phyloP scores from a whole-genome alignment of 1,284 basidiomycete genomes.

The Ceratobasidium sp. region DNA sequence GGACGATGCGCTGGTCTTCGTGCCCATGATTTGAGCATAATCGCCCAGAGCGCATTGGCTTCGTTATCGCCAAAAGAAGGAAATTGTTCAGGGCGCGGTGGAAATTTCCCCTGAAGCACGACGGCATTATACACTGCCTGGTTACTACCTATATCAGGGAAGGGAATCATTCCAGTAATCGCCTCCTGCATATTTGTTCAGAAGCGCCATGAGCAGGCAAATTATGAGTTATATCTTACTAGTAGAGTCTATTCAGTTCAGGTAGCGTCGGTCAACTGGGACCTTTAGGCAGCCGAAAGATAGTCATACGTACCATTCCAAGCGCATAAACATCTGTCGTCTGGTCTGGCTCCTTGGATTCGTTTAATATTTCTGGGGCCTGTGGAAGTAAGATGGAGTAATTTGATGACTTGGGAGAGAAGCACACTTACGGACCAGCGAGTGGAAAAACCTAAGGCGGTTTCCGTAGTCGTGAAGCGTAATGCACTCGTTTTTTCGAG shows the following conservation, averaged over 20 bases:
- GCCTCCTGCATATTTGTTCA: not conserved
- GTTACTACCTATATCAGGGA: not conserved
- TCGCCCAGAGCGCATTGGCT: not conserved
- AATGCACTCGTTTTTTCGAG: not conserved
- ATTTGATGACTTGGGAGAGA: too few species aligned
- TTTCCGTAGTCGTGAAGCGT: not conserved
- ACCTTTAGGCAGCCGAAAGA: not conserved
- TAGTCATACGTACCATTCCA: slow-evolving; percentile 12
- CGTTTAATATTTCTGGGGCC: too few species aligned
- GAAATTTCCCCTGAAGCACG: not conserved
- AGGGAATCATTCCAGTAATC: not conserved
- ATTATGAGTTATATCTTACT: not conserved
- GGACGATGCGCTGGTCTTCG: not conserved
- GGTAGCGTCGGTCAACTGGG: not conserved
- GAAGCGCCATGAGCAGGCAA: too few species aligned
- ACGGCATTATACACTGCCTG: not conserved
- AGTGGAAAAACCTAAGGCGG: not conserved
- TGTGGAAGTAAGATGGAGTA: too few species aligned
- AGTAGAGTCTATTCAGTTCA: not conserved
- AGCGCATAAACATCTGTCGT: slow-evolving; percentile 21
- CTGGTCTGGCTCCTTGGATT: too few species aligned
- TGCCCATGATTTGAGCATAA: not conserved
- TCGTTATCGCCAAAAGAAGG: not conserved
- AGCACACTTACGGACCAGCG: not conserved
- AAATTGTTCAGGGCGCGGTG: not conserved